A percentile compares a stretch with the other conserved stretches of the same genome.
phyloP scores from a whole-genome alignment of 1,139 yeast genomes.

The Blastobotrys proliferans region DNA sequence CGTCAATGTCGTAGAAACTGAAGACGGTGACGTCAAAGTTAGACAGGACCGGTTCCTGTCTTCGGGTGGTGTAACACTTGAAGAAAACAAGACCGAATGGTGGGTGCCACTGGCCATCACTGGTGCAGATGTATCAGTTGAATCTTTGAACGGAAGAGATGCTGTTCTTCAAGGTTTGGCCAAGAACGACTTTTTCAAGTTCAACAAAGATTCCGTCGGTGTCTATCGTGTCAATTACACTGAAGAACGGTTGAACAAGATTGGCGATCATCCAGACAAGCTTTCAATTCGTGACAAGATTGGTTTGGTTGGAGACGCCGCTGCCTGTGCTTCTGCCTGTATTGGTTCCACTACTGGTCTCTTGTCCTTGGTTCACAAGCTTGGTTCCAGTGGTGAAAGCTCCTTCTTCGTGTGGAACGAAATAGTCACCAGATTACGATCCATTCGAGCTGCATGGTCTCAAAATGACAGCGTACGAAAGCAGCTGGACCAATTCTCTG shows the following conservation, averaged over 20 bases:
- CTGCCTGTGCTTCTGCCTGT: slow-evolving; percentile 62
- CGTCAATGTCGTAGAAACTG: slow-evolving; percentile 51
- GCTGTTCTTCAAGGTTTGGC: slow-evolving; percentile 40
- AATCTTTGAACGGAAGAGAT: slow-evolving; percentile 54
- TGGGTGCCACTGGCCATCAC: slow-evolving; percentile 77
- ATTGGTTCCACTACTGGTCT: slow-evolving; percentile 48
- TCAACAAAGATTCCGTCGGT: slow-evolving; percentile 80
- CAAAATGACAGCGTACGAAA: slow-evolving; percentile 29
- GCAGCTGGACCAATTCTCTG: slow-evolving; percentile 42
- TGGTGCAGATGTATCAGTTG: slow-evolving; percentile 59
- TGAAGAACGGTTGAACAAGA: slow-evolving; percentile 40
- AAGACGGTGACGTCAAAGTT: slow-evolving; percentile 43
- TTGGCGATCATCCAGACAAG: slow-evolving; percentile 39
- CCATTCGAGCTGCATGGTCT: slow-evolving; percentile 44
- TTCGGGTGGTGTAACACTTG: slow-evolving; percentile 73
- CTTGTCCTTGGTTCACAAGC: slow-evolving; percentile 42
- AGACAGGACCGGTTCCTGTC: slow-evolving; percentile 72
- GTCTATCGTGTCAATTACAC: slow-evolving; percentile 76
- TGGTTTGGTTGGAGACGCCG: slow-evolving; percentile 62
- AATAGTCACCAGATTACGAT: slow-evolving; percentile 44
- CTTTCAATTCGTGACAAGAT: slow-evolving; percentile 58
- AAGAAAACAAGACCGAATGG: slow-evolving; percentile 66
- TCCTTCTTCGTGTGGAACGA: slow-evolving; percentile 65
- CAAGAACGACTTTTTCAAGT: slow-evolving; percentile 59
- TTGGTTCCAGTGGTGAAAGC: slow-evolving; percentile 43